phyloP scores from a whole-genome alignment of 495 filamentous ascomycete genomes.

The Xylaria scruposa region DNA sequence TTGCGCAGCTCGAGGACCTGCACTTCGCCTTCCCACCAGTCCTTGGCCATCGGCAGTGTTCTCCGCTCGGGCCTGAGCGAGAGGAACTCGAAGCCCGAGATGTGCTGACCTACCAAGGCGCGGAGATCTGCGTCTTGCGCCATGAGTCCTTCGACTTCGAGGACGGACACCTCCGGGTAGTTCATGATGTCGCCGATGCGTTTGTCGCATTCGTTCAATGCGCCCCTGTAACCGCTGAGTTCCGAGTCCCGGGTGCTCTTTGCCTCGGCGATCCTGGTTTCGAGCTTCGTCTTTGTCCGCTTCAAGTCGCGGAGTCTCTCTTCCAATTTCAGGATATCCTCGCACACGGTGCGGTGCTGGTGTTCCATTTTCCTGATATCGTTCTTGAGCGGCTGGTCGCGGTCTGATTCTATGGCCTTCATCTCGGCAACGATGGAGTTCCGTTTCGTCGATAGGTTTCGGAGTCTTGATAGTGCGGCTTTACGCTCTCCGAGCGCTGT shows the following conservation, averaged over 20 bases:
- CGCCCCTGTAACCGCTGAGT: conserved; percentile 57
- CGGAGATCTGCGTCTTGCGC: conserved; percentile 30
- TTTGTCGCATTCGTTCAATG: conserved; percentile 49
- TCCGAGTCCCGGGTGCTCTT: conserved; percentile 64
- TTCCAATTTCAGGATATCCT: conserved; percentile 66
- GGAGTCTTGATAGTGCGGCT: conserved; percentile 64
- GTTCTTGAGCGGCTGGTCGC: conserved; percentile 43
- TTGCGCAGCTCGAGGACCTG: conserved; percentile 63
- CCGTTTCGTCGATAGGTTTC: conserved; percentile 63
- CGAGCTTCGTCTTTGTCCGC: conserved; percentile 65
- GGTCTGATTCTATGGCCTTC: conserved; percentile 46
- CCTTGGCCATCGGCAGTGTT: conserved; percentile 77
- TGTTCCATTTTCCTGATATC: conserved; percentile 51
- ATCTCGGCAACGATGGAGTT: conserved; percentile 52
- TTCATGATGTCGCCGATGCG: conserved; percentile 53
- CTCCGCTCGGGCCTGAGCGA: conserved; percentile 70
- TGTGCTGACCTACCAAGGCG: conserved; percentile 41
- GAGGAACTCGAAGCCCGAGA: conserved; percentile 53
- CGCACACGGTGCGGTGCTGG: conserved; percentile 60
- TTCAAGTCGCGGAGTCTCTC: conserved; percentile 71
- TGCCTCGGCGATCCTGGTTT: conserved; percentile 65
- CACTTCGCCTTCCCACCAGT: conserved; percentile 76
- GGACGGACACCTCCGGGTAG: conserved; percentile 56
- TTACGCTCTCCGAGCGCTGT: conserved; percentile 64
- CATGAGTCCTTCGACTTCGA: conserved; percentile 47